Conservation (phyloP, 805 yeast species). For the Saturnispora sekii region DNA sequence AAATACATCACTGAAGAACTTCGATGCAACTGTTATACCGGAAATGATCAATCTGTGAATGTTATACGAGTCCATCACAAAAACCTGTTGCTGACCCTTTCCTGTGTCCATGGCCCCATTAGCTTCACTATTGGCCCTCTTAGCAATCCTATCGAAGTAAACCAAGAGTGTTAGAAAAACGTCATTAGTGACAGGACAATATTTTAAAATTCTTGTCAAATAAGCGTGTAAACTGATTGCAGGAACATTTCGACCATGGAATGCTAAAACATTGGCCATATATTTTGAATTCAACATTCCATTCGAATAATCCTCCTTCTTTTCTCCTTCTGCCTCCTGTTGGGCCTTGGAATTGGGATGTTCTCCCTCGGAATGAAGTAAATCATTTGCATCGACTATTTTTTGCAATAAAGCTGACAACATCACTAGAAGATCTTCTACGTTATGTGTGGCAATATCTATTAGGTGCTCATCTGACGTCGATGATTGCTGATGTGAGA, state of each 20-base stretch:
- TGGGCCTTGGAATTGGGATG: slow-evolving; percentile 7
- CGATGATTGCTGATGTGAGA: no score
- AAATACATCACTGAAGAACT: slow-evolving; percentile 89
- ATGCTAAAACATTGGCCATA: slow-evolving; percentile 68
- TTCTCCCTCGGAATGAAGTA: slow-evolving; percentile 49
- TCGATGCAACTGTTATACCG: slow-evolving; percentile 91
- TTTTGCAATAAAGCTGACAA: slow-evolving; percentile 74
- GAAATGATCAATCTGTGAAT: slow-evolving; percentile 90
- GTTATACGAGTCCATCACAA: slow-evolving; percentile 93
- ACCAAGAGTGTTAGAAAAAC: slow-evolving; percentile 85
- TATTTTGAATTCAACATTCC: slow-evolving; percentile 32
- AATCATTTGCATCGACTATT: slow-evolving; percentile 85
- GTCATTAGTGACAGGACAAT: slow-evolving; percentile 98
- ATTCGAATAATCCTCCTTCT: slow-evolving; percentile 10
- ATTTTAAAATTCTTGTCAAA: slow-evolving; percentile 80
- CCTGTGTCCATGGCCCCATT: slow-evolving; percentile 16
- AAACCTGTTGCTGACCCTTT: slow-evolving; percentile 43
- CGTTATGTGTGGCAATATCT: slow-evolving; percentile 76
- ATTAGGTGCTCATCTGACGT: slow-evolving; percentile 24
- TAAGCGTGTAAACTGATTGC: slow-evolving; percentile 90
- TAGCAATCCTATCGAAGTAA: slow-evolving; percentile 89
- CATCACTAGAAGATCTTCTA: slow-evolving; percentile 73
- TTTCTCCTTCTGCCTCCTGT: slow-evolving; percentile 13
- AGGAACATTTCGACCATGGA: slow-evolving; percentile 93
- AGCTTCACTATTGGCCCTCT: slow-evolving; percentile 50